Evolutionary conservation across 2,329 filamentous ascomycete genomes (phyloP).

Genomic region (Aureobasidium mangrovei): DNA sequence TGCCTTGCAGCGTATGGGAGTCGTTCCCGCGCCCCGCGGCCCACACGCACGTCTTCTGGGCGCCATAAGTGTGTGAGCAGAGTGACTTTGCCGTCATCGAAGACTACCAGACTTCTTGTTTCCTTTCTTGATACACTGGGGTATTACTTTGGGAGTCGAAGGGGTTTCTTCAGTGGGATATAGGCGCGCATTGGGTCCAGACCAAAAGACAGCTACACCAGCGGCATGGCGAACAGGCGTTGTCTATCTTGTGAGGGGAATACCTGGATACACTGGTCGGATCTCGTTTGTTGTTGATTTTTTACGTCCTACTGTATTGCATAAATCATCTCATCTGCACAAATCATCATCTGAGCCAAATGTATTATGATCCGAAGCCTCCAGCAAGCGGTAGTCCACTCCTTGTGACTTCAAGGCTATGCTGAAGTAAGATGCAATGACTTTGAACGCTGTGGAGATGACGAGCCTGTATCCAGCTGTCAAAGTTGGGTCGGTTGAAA

Average conservation of each 20-base stretch:
- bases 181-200: slow-evolving; percentile 7
- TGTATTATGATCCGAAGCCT: too few relatives aligned
- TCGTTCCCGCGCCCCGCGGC: slow-evolving; percentile 10
- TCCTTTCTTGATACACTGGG: background rate
- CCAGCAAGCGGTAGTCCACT: too few relatives aligned
- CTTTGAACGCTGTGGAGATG: too few relatives aligned
- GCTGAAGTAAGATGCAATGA: too few relatives aligned
- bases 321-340: background rate
- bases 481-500: too few relatives aligned
- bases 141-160: slow-evolving; percentile 7
- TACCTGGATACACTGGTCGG: slow-evolving; percentile 4
- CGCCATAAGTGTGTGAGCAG: slow-evolving; percentile 4
- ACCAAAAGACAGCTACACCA: slow-evolving; percentile 9
- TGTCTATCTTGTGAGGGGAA: background rate
- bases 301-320: background rate
- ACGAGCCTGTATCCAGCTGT: too few relatives aligned
- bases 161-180: background rate
- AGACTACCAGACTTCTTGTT: background rate
- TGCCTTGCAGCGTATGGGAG: slow-evolving; percentile 47
- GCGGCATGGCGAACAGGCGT: slow-evolving; percentile 12
- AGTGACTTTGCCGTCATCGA: too few relatives aligned
- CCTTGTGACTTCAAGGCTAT: too few relatives aligned
- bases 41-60: slow-evolving; percentile 1
- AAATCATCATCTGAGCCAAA: too few relatives aligned
- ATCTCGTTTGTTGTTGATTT: background rate